These are phyloP conservation scores for Caulochytrium protostelioides DNA, from an alignment of 371 early-diverging fungal genomes.

Conservation along the genomic window DNA sequence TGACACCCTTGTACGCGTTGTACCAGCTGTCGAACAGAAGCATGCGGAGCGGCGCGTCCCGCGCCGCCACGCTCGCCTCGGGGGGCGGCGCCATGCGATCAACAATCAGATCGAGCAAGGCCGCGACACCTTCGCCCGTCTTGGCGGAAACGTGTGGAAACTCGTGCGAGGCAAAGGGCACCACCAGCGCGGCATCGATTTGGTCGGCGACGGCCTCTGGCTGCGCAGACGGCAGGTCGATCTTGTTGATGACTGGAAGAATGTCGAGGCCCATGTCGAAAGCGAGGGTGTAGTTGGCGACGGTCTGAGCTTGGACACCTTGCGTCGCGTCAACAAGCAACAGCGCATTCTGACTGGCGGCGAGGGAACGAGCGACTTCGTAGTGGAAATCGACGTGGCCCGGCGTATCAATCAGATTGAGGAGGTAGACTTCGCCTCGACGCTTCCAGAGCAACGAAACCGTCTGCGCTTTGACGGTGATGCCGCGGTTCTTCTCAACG, in stretches of 20 bases:
- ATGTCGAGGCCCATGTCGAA: constrained; percentile 65
- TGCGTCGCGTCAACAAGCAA: constrained; percentile 76
- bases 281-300: constrained; percentile 87
- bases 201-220: constrained; percentile 49
- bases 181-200: constrained; percentile 67
- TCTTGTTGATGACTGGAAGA: constrained; percentile 84
- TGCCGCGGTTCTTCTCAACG: constrained; percentile 86
- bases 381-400: constrained; percentile 54
- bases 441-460: background rate
- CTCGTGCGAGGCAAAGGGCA: constrained; percentile 39
- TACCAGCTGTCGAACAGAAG: constrained; percentile 92
- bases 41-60: constrained; percentile 45
- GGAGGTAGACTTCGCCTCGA: constrained; percentile 41
- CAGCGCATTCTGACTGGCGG: constrained; percentile 60
- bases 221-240: constrained; percentile 80
- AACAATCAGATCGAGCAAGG: constrained; percentile 51
- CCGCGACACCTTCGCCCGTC: constrained; percentile 53
- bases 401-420: constrained; percentile 79
- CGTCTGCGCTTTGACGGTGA: constrained; percentile 86
- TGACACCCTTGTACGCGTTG: constrained; percentile 81
- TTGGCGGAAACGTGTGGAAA: constrained; percentile 63
- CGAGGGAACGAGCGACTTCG: constrained; percentile 75
- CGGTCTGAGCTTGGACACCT: constrained; percentile 84
- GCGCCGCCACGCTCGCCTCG: constrained; percentile 19
- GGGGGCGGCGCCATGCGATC: constrained; percentile 52